These are phyloP conservation scores for Paramyrothecium sp. DNA, from an alignment of 2,329 filamentous ascomycete genomes.

Conservation along the genomic window DNA sequence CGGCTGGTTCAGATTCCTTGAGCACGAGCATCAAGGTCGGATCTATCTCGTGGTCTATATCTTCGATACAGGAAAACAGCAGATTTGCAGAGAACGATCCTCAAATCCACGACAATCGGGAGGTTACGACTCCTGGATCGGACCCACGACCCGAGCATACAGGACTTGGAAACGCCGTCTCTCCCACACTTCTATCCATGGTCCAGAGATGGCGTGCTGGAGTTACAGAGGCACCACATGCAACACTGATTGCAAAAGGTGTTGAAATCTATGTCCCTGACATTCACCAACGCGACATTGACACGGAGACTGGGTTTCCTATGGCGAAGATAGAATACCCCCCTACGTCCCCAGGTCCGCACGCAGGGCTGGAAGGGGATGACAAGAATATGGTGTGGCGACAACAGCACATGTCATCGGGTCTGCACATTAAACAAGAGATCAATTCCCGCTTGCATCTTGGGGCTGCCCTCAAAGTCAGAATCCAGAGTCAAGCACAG, in stretches of 20 bases:
- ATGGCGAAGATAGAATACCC: constrained; percentile 27
- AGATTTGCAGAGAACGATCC: no score
- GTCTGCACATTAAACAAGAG: constrained; percentile 21
- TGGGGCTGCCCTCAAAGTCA: constrained; percentile 1
- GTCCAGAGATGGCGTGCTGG: no score
- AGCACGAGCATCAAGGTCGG: no score
- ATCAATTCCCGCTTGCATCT: constrained; percentile 17
- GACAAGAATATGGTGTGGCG: constrained; percentile 21
- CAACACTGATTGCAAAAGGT: neutral
- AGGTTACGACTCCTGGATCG: no score
- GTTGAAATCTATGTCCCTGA: neutral
- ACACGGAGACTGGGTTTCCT: constrained; percentile 35
- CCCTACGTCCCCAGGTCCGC: neutral
- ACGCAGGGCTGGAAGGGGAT: neutral
- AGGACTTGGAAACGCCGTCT: no score
- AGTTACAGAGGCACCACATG: no score
- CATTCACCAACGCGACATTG: constrained; percentile 27
- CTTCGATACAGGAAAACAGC: no score
- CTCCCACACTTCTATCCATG: no score
- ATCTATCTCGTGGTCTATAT: no score
- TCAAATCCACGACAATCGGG: no score
- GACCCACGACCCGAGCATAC: no score
- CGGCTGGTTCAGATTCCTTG: no score
- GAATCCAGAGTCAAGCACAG: constrained; percentile 2
- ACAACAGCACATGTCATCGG: constrained; percentile 23